These are phyloP conservation scores for Dothistroma septosporum DNA, from an alignment of 2,329 filamentous ascomycete species.

Conservation along the genomic window DNA sequence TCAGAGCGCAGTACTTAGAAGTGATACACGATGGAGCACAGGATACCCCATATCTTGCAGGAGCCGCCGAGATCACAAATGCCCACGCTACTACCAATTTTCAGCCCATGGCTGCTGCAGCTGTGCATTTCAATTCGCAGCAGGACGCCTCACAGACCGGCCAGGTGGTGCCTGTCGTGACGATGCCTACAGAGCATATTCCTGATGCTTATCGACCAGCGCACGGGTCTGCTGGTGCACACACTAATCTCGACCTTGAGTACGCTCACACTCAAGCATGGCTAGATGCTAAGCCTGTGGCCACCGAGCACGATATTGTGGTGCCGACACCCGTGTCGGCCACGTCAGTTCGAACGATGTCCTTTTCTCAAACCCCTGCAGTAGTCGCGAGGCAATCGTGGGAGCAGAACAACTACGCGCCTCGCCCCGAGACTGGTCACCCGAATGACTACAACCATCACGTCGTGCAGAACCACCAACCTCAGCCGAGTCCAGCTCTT, in stretches of 20 bases:
- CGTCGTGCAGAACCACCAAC: constrained; percentile 1
- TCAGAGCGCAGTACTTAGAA: not conserved
- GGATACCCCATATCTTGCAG: not conserved
- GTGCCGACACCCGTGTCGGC: constrained; percentile 9
- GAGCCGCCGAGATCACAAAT: not conserved
- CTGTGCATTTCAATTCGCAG: not conserved
- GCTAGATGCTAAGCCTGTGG: constrained; percentile 1
- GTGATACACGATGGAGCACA: not conserved
- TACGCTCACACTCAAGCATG: not conserved
- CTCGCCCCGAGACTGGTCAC: constrained; percentile 20
- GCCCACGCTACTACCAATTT: not conserved
- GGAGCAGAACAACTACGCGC: constrained; percentile 19
- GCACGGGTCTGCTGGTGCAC: not conserved
- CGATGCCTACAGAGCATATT: not conserved
- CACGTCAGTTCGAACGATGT: constrained; percentile 8
- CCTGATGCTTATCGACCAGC: not conserved
- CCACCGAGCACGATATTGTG: not conserved
- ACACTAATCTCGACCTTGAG: not conserved
- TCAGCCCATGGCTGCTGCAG: not conserved
- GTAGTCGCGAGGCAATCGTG: constrained; percentile 10
- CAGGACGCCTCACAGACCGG: not conserved
- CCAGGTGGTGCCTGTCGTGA: not conserved
- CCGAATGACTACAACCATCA: constrained; percentile 20
- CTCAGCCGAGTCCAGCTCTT: not conserved
- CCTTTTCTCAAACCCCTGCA: constrained; percentile 11